A percentile compares a stretch with the other conserved stretches of the same genome.
These are phyloP conservation scores for Podaxis pistillaris DNA, from an alignment of 768 basidiomycete genomes.

Conservation along the genomic window DNA sequence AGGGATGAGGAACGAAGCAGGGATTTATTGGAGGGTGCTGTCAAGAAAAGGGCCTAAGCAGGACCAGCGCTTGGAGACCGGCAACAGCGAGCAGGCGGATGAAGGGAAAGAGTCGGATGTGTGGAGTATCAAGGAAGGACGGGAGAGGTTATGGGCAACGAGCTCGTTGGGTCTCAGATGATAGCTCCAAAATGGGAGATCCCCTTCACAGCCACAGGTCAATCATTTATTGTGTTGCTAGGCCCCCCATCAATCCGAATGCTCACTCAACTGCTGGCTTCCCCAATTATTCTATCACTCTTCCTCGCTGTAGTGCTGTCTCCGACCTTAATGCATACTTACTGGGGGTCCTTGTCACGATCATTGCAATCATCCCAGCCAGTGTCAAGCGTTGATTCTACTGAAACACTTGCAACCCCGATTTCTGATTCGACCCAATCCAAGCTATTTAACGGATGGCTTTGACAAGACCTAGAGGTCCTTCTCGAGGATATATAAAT, in stretches of 20 bases:
- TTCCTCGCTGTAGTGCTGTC: too few species aligned
- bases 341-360: neutral
- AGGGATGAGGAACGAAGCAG: slow-evolving; percentile 20
- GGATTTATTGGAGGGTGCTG: slow-evolving; percentile 7
- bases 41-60: slow-evolving; percentile 13
- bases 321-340: too few species aligned
- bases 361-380: neutral
- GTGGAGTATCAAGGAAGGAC: slow-evolving; percentile 12
- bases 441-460: neutral
- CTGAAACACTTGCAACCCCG: neutral
- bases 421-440: neutral
- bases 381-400: neutral
- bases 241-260: neutral
- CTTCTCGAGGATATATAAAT: neutral
- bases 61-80: slow-evolving; percentile 20
- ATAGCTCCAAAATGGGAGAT: slow-evolving; percentile 11
- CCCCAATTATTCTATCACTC: neutral
- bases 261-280: neutral
- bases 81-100: slow-evolving; percentile 19
- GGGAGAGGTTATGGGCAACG: neutral
- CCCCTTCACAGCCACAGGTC: slow-evolving; percentile 10
- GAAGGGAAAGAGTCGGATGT: slow-evolving; percentile 8
- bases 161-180: slow-evolving; percentile 4
- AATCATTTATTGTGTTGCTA: slow-evolving; percentile 7
- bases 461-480: neutral